phyloP scores from a whole-genome alignment of 2,329 filamentous ascomycete species.

The Clarireedia sp. region DNA sequence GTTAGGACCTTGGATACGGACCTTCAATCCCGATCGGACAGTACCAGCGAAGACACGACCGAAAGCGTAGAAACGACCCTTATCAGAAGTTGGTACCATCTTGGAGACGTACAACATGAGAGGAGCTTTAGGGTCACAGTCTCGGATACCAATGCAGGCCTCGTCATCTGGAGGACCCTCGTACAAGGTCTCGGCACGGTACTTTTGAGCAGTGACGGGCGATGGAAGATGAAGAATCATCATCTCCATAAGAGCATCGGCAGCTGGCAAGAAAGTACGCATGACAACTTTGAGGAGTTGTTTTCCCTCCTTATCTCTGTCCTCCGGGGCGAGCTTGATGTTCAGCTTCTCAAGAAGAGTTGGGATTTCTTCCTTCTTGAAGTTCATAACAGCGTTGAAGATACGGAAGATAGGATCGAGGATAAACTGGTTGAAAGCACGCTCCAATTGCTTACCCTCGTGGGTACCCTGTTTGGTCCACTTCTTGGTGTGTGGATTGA shows the following conservation, averaged over 20 bases:
- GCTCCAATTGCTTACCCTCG: conserved; percentile 86
- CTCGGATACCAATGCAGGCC: conserved; percentile 90
- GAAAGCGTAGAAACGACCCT: conserved; percentile 99
- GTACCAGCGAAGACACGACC: conserved; percentile 99
- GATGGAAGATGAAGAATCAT: conserved; percentile 99
- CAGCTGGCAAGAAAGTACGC: conserved; percentile 97
- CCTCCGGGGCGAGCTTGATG: conserved; percentile 80
- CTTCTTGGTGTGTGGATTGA: conserved; percentile 99
- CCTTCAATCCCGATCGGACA: conserved; percentile 94
- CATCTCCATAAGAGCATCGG: conserved; percentile 98
- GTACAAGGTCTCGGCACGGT: conserved; percentile 98
- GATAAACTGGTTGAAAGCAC: conserved; percentile 99
- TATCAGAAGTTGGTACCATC: conserved; percentile 99
- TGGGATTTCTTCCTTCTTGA: conserved; percentile 88
- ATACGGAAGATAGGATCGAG: conserved; percentile 99
- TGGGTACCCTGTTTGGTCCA: conserved; percentile 83
- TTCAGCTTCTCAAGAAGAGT: conserved; percentile 85
- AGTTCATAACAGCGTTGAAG: conserved; percentile 94
- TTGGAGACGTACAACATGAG: conserved; percentile 99
- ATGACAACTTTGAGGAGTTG: conserved; percentile 95
- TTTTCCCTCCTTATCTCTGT: conserved; percentile 95
- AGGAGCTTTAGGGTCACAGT: conserved; percentile 95
- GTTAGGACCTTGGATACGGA: conserved; percentile 99
- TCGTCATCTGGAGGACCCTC: conserved; percentile 93
- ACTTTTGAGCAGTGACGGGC: conserved; percentile 89